Conservation (phyloP, 1,284 basidiomycete species). For the Ganoderma boninense region DNA sequence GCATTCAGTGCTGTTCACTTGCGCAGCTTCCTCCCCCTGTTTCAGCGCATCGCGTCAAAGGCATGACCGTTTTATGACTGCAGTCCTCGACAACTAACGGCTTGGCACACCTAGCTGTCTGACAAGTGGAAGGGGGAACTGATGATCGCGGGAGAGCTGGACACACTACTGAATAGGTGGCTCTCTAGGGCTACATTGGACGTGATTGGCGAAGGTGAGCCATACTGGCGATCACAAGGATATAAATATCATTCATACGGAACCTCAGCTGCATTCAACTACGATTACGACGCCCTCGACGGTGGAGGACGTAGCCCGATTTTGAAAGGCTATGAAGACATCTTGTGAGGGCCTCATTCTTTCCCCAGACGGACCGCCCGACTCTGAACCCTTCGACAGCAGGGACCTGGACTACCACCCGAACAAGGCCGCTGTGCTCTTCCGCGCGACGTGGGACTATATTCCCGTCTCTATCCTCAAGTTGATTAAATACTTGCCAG, state of each 20-base stretch:
- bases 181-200: slow-evolving; percentile 42
- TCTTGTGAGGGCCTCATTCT: slow-evolving; percentile 40
- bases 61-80: slow-evolving; percentile 14
- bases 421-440: slow-evolving; percentile 30
- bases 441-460: slow-evolving; percentile 37
- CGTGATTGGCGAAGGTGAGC: slow-evolving; percentile 41
- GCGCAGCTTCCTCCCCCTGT: slow-evolving; percentile 34
- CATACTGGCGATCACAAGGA: background rate
- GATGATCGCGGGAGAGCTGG: slow-evolving; percentile 5
- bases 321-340: slow-evolving; percentile 35
- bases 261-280: slow-evolving; percentile 42
- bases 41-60: slow-evolving; percentile 30
- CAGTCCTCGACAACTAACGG: background rate
- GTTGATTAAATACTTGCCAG: slow-evolving; percentile 38
- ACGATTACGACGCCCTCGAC: slow-evolving; percentile 42
- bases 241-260: background rate
- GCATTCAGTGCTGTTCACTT: slow-evolving; percentile 38
- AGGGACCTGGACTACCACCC: slow-evolving; percentile 34
- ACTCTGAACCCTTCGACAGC: background rate
- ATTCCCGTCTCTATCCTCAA: slow-evolving; percentile 35
- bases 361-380: too few relatives aligned
- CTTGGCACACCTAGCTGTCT: slow-evolving; percentile 21
- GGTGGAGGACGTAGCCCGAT: slow-evolving; percentile 35
- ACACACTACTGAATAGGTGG: slow-evolving; percentile 31
- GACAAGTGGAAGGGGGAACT: slow-evolving; percentile 33